These are phyloP conservation scores for Elaeagnus macrophylla DNA, from an alignment of 306 rosid genomes.

Conservation along the genomic window DNA sequence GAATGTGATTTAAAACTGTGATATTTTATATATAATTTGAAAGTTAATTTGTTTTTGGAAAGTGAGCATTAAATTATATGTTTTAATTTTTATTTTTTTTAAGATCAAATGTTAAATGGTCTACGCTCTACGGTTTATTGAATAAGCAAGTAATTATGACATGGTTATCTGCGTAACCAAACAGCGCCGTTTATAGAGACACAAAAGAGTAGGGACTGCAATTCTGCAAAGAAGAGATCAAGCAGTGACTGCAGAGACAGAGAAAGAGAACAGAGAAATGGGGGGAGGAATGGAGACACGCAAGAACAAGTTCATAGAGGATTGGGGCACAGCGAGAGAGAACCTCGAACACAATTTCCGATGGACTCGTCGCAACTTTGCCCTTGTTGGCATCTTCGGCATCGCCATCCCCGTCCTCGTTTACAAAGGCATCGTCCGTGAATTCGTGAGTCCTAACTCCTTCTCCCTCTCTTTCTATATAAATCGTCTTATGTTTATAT, in stretches of 20 bases:
- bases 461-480: neutral
- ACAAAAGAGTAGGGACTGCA: too few relatives aligned
- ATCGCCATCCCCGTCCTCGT: slow-evolving; percentile 69
- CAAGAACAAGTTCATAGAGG: slow-evolving; percentile 85
- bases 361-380: slow-evolving; percentile 90
- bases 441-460: slow-evolving; percentile 38
- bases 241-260: neutral
- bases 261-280: slow-evolving; percentile 27
- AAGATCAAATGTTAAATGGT: too few relatives aligned
- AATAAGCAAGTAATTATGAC: too few relatives aligned
- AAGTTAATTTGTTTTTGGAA: too few relatives aligned
- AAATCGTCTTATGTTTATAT: neutral
- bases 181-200: too few relatives aligned
- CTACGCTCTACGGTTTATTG: too few relatives aligned
- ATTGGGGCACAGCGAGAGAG: slow-evolving; percentile 81
- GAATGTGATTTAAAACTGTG: too few relatives aligned
- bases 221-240: neutral
- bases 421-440: slow-evolving; percentile 86
- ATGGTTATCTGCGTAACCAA: too few relatives aligned
- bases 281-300: slow-evolving; percentile 94
- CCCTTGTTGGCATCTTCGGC: slow-evolving; percentile 78
- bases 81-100: too few relatives aligned
- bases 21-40: too few relatives aligned
- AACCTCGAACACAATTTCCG: slow-evolving; percentile 83
- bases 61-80: too few relatives aligned